Evolutionary conservation across 495 filamentous ascomycete species (phyloP), one percentile per base, ranked within the genome.

Genomic region (Podospora comata): DNA sequence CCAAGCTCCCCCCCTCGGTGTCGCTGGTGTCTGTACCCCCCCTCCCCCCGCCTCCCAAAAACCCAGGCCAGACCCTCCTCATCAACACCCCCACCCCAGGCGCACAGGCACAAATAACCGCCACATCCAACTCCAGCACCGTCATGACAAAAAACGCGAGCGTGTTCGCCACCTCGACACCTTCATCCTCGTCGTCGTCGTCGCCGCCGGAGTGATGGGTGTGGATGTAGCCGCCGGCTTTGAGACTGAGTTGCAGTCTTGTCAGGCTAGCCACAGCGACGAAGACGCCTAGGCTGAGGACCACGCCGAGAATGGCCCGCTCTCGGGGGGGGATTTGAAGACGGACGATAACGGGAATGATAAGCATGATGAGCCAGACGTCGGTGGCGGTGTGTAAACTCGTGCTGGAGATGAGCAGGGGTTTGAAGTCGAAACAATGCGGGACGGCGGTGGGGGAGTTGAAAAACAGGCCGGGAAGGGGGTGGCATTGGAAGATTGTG

Each of bases 401-500:
- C 4, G 79, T 71, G 15, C 72, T 74, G 32, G 76, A 67, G 7
- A 78, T 76, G 26, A 81, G 69, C 39, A 81, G 72, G 55, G 77
- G 77, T 30, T 68, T 69, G 57, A 80, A 77, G 23, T 64, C 54
- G 34, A 79, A 71, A 62, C 78, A 79, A 26, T 71, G 68, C 66
- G 75, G 16, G 13, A 27, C 5, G 56, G 18, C 56, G 56, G n/a
- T 72, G 16, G 75, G 71, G 1, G 53, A 32, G 23, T 73, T 71
- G 66, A 76, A 76, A 66, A 78, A 77, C 56, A 71, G 66, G 32
- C 68, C 70, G 1, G 30, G 19, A 3, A 48, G 13, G 61, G 78
- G 79, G 64, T 79, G 75, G 74, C 78, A 81, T 48, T 79, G 73
- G 71, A 81, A 78, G 70, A 79, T 70, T 60, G 68, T 74, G 59